Evolutionary conservation across 2,329 filamentous ascomycete genomes (phyloP).

Genomic region (Fusarium sp.): DNA sequence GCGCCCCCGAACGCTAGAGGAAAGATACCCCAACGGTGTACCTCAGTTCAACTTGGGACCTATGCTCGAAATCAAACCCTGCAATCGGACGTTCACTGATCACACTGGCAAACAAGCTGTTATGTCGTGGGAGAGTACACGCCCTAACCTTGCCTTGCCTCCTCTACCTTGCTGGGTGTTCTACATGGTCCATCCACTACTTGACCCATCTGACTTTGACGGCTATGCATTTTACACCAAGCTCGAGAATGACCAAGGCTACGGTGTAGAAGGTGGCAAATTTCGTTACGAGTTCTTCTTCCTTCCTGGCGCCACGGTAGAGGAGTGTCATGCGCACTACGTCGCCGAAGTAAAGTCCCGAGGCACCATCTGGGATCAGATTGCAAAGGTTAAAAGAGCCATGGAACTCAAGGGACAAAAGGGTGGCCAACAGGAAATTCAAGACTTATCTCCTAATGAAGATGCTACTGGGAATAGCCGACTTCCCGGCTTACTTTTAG

Average conservation of each 20-base stretch:
- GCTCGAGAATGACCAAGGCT: neutral
- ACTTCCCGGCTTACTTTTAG: neutral
- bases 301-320: neutral
- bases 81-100: neutral
- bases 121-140: neutral
- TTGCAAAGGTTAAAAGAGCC: slow-evolving; percentile 8
- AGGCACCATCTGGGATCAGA: slow-evolving; percentile 16
- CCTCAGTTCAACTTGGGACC: too few relatives aligned
- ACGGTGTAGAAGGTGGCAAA: neutral
- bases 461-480: neutral
- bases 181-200: neutral
- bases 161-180: neutral
- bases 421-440: neutral
- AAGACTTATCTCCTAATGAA: neutral
- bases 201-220: neutral
- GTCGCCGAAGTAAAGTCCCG: slow-evolving; percentile 7
- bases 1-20: too few relatives aligned
- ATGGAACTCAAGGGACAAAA: neutral
- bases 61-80: neutral
- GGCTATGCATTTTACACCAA: neutral
- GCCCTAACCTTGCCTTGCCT: neutral
- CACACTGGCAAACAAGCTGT: neutral
- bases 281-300: slow-evolving; percentile 15
- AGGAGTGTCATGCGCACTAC: slow-evolving; percentile 12
- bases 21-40: too few relatives aligned